Percentiles rank a stretch among this genome's conserved stretches.
Conservation (phyloP, 768 basidiomycete species). For the Pisolithus albus region DNA sequence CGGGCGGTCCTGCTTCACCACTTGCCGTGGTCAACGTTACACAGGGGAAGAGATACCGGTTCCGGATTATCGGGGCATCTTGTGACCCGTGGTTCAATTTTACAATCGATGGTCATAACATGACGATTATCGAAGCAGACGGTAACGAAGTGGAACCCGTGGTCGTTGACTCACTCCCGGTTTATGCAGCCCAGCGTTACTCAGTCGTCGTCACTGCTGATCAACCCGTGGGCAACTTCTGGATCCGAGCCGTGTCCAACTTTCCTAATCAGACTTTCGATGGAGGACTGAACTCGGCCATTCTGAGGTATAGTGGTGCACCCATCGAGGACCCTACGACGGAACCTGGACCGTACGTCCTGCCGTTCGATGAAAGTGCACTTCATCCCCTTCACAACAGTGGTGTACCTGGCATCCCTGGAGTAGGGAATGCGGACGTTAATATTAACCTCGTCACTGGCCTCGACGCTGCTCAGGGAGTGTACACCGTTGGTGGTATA, state of each 20-base stretch:
- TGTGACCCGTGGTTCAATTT: constrained; percentile 15
- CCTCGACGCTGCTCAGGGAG: neutral
- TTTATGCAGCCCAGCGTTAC: constrained; percentile 32
- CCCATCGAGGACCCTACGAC: constrained; percentile 23
- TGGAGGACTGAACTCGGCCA: constrained; percentile 32
- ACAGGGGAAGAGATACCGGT: constrained; percentile 13
- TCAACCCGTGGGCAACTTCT: constrained; percentile 31
- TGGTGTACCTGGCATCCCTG: constrained; percentile 22
- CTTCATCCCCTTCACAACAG: constrained; percentile 8
- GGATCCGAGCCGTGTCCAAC: constrained; percentile 28
- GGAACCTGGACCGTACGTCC: constrained; percentile 8
- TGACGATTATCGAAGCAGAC: constrained; percentile 33
- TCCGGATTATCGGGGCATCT: constrained; percentile 22
- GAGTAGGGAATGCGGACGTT: constrained; percentile 23
- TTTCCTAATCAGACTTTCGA: constrained; percentile 17
- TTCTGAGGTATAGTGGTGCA: constrained; percentile 35
- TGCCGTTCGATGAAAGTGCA: constrained; percentile 12
- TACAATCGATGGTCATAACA: constrained; percentile 13
- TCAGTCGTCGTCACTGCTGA: constrained; percentile 28
- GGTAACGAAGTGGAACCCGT: constrained; percentile 21
- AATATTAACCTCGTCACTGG: constrained; percentile 2
- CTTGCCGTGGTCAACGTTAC: constrained; percentile 26
- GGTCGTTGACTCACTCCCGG: constrained; percentile 29
- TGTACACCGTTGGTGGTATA: neutral
- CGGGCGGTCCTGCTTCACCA: constrained; percentile 21